Evolutionary conservation across 768 basidiomycete genomes (phyloP).

Genomic region (Tricholomella constricta): DNA sequence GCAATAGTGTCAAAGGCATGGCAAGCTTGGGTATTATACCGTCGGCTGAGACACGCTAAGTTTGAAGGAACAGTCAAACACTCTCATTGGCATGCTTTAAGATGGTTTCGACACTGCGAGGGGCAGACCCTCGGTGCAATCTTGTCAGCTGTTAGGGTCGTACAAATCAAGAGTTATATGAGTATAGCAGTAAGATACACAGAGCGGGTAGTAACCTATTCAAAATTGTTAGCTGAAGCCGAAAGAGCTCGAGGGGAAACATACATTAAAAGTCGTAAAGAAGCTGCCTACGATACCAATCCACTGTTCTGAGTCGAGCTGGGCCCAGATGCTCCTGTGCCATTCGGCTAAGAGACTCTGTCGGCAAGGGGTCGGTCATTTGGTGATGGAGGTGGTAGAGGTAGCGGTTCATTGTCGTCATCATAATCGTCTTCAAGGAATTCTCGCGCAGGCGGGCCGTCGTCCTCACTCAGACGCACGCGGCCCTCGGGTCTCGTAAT

Average conservation of each 20-base stretch:
- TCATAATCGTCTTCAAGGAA: conserved; percentile 65
- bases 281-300: background rate
- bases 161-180: background rate
- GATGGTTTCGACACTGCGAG: too few relatives aligned
- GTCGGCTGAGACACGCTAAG: too few relatives aligned
- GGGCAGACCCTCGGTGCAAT: too few relatives aligned
- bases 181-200: background rate
- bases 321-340: background rate
- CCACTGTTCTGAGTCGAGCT: background rate
- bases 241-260: background rate
- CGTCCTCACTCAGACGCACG: conserved; percentile 70
- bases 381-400: conserved; percentile 15
- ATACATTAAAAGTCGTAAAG: background rate
- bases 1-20: too few relatives aligned
- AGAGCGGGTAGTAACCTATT: background rate
- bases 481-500: conserved; percentile 54
- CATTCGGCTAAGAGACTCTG: background rate
- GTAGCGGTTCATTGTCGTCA: conserved; percentile 41
- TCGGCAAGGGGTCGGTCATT: background rate
- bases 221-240: background rate
- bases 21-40: too few relatives aligned
- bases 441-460: conserved; percentile 68
- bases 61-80: too few relatives aligned
- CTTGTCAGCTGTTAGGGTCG: too few relatives aligned
- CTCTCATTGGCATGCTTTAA: too few relatives aligned